Evolutionary conservation across 768 basidiomycete species (phyloP), one percentile per base, ranked within the genome.

Genomic region (Leccinum pellstonianum): DNA sequence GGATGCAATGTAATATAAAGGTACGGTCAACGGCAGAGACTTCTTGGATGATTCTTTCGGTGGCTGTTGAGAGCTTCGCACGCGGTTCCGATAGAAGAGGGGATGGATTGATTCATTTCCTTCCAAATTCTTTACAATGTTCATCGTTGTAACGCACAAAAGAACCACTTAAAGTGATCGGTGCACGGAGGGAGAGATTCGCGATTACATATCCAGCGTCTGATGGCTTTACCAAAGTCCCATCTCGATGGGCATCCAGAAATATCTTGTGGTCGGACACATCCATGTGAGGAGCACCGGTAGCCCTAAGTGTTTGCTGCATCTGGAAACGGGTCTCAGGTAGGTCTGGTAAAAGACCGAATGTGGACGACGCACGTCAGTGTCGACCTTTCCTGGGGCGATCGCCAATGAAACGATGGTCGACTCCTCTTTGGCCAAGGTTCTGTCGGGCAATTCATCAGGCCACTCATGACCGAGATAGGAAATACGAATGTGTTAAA

Each of bases 331-430:
- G 51, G 51, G 56, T 37, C 21, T 47, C 55, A 25, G 49, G 29
- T 29, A 38, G 14, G 52, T 27, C 51, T 21, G 50, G 37, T 38
- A 56, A 38, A 51, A 19, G 14, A 52, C 56, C 27, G 23, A 19
- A 43, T 11, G 37, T 17, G 47, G 38, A 50, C 38, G 17, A 80
- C 83, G 64, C 71, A 92, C 93, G 27, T 74, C 76, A 8, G 93
- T 95, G 61, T 95, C 86, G 27, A 97, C 93, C 74, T 87, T 87
- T 14, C 95, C 95, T 1, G 95, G 95, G 4, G 94, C 84, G 3
- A 97, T 65, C 15, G 95, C 89, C 33, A 95, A 81, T 3, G 86
- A 85, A 8, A 82, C 79, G 38, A 97, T 76, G 35, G 80, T 77
- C n/a, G 84, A 84, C 71, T 97, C 94, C 71, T 97, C 95, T 65